phyloP scores from a whole-genome alignment of 805 yeast genomes.

The Metschnikowia vanudenii region DNA sequence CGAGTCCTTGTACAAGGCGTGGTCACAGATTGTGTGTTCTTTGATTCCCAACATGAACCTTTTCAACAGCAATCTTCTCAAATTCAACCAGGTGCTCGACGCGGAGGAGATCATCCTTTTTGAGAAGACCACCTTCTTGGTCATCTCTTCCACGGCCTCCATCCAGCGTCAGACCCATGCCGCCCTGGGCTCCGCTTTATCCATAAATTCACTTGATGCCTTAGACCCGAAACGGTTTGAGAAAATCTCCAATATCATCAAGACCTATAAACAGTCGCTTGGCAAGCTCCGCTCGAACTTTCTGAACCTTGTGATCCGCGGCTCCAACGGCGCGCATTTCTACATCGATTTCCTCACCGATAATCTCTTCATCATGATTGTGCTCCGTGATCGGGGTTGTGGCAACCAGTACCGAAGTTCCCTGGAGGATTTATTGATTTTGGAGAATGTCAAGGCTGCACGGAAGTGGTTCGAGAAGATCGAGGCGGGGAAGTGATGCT shows the following conservation, averaged over 20 bases:
- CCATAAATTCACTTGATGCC: conserved; percentile 14
- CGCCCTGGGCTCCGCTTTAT: conserved; percentile 9
- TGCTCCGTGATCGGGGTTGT: conserved; percentile 43
- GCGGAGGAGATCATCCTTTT: conserved; percentile 90
- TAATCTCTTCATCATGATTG: conserved; percentile 61
- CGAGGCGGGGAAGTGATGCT: conserved; percentile 25
- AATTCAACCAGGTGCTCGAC: conserved; percentile 68
- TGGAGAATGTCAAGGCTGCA: conserved; percentile 59
- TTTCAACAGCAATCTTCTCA: conserved; percentile 71
- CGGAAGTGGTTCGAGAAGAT: conserved; percentile 51
- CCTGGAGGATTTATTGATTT: conserved; percentile 45
- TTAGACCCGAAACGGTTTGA: conserved; percentile 93
- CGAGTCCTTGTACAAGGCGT: conserved; percentile 91
- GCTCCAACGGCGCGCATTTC: conserved; percentile 44
- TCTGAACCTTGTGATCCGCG: conserved; percentile 70
- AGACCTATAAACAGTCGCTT: conserved; percentile 90
- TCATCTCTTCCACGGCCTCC: conserved; percentile 60
- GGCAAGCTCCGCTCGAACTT: conserved; percentile 84
- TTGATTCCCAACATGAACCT: conserved; percentile 86
- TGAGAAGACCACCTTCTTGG: conserved; percentile 89
- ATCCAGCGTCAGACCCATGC: conserved; percentile 29
- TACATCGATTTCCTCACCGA: conserved; percentile 57
- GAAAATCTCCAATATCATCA: conserved; percentile 89
- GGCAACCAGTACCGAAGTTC: conserved; percentile 24
- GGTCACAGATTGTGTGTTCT: conserved; percentile 95